phyloP scores from a whole-genome alignment of 495 filamentous ascomycete species.

The Penicillium antarcticum region DNA sequence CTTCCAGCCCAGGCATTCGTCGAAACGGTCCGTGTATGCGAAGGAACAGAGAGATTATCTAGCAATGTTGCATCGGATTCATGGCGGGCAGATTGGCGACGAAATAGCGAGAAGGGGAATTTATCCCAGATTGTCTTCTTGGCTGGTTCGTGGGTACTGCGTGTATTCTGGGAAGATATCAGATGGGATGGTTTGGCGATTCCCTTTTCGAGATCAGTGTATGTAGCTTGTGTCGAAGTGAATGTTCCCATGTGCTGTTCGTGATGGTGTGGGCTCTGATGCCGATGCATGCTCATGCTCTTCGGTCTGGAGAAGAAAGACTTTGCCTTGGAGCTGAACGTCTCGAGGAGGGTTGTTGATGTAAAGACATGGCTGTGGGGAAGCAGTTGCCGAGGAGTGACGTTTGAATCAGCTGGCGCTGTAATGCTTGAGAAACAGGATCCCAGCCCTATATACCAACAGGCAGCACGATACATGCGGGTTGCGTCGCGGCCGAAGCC shows the following conservation, averaged over 20 bases:
- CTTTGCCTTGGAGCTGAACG: conserved; percentile 22
- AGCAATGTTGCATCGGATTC: conserved; percentile 14
- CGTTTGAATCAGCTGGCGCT: conserved; percentile 9
- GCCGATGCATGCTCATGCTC: background rate
- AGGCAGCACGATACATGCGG: conserved; percentile 61
- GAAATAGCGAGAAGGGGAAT: conserved; percentile 12
- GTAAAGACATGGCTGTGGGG: conserved; percentile 2
- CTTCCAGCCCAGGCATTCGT: conserved; percentile 40
- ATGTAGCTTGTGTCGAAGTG: background rate
- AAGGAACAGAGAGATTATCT: conserved; percentile 15
- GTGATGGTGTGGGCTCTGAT: background rate
- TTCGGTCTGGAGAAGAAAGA: conserved; percentile 24
- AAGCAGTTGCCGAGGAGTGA: background rate
- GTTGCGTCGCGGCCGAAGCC: conserved; percentile 74
- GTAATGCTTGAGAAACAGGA: conserved; percentile 19
- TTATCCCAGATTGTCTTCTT: conserved; percentile 15
- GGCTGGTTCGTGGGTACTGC: background rate
- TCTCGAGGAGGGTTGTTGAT: conserved; percentile 18
- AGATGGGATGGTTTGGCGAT: background rate
- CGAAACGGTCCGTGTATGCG: conserved; percentile 25
- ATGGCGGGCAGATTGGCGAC: background rate
- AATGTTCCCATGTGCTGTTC: background rate
- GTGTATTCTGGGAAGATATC: background rate
- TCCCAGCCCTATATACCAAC: conserved; percentile 26
- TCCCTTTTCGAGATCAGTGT: conserved; percentile 28